Evolutionary conservation across 129 eudicot species (phyloP), one percentile per base, ranked within the genome.

Genomic region (Lactuca saligna): DNA sequence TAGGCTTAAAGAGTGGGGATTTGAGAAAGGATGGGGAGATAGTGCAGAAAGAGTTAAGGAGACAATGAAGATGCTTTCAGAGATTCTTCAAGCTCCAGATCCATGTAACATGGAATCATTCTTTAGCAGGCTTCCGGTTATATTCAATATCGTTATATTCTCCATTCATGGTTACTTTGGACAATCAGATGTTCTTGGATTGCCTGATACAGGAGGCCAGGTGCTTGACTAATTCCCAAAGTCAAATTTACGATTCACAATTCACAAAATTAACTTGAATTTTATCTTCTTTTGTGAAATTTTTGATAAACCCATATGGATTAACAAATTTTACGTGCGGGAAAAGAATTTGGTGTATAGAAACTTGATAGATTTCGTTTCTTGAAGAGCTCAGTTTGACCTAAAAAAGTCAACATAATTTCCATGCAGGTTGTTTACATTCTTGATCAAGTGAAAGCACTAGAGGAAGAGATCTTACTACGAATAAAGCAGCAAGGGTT

Each of bases 121-220:
- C 75, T 85, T 91, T 61, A 80, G 84, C 41, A 77, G 97, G 69
- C 83, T 91, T 63, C 97, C 96, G 0, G 76, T 78, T 11, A 75
- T 81, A 46, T 88, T 85, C 87, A 90, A 85, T 37, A 65, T 90
- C 48, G 91, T 90, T 12, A 79, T 90, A 64, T 79, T 84, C 60
- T 90, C 95, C 0, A 68, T 85, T 65, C 97, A 90, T 44, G 97
- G 97, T 32, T 90, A 87, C 75, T 90, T 90, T 65, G 96, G 96
- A 60, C 96, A 88, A 59, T 72, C 92, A 25, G 86, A 88, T 82
- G 97, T 91, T 37, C 93, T 91, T 17, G 97, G 97, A 32, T 88
- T 87, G 75, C 97, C 96, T 2, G 97, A 91, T 69, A 91, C 96
- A 8, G 96, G 97, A 54, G 97, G 97, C 78, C 97, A 91, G 93